Base-by-base conservation (phyloP, 768 basidiomycete species). In the Boletus rubescentipes region DNA sequence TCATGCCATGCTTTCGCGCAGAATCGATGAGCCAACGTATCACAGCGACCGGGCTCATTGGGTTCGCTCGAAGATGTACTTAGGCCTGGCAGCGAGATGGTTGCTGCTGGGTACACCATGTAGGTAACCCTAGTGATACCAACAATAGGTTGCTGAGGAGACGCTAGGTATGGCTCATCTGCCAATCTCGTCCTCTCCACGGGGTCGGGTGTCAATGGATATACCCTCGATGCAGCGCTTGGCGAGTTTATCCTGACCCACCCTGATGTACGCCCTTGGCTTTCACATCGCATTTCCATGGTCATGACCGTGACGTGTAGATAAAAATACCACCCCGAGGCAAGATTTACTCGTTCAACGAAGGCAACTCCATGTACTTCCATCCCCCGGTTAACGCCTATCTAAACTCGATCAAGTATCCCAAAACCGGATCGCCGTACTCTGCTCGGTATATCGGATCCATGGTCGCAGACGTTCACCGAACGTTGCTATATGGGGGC, bases 271-370 rank as follows among this genome's bases (percentile, higher is more conserved):
- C 44, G 82, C 70, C 9, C 43, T 56, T 29, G 36, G 40, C n/a
- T 61, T 47, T 54, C 50, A 26, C 2, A 23, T 26, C 35, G 37
- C 36, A 9, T 21, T 21, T 23, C 46, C 51, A 48, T 26, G 40
- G 37, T 49, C 35, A 14, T 53, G 50, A 60, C 23, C 15, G 11
- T 26, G 49, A 16, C 11, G 15, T 18, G 21, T 66, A 91, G 89
- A 99, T 99, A 73, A 83, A 85, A 73, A 92, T 99, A 60, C 97
- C 97, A 8, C 60, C 84, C 10, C 87, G 97, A 46, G 97, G 97
- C 61, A 98, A 98, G 77, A 99, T 99, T 67, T 99, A 99, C 77
- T 98, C 95, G 4, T 96, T 98, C 81, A 99, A 99, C 71, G 97
- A 99, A 76, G 97, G 97, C 57, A 99, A 99, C 77, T 83, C 93